A percentile compares a stretch with the other conserved stretches of the same genome.
Evolutionary conservation across 371 early-diverging fungal genomes (phyloP).

Genomic region (Mortierella sp.): DNA sequence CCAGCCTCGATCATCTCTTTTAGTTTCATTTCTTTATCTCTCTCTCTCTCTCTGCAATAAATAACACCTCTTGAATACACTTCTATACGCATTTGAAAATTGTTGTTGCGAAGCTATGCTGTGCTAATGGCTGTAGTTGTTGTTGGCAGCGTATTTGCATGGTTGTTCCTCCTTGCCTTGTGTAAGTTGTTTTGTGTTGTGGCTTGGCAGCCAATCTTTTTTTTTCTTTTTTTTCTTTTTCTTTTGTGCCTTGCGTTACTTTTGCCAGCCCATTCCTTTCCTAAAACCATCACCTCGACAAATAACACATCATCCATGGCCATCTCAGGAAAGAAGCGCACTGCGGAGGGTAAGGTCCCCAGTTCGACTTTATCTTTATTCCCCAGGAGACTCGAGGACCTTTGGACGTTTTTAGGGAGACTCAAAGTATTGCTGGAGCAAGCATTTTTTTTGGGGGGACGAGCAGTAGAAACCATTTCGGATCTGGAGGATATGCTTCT

Average conservation of each 20-base stretch:
- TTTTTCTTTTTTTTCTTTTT: conserved; percentile 19
- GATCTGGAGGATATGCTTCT: too few relatives aligned
- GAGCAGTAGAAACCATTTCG: too few relatives aligned
- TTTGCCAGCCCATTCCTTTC: background rate
- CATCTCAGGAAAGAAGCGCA: conserved; percentile 42
- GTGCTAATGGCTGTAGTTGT: background rate
- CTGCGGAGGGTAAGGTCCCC: conserved; percentile 27
- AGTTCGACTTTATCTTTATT: background rate
- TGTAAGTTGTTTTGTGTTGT: background rate
- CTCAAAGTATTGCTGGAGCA: too few relatives aligned
- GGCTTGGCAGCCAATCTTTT: background rate
- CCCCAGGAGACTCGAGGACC: too few relatives aligned
- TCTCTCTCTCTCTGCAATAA: background rate
- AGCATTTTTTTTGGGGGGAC: too few relatives aligned
- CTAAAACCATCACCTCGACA: background rate
- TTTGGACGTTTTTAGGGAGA: background rate
- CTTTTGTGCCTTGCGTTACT: background rate
- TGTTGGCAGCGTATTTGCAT: background rate
- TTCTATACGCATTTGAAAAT: background rate
- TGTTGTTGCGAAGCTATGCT: background rate
- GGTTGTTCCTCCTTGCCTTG: background rate
- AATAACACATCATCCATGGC: conserved; percentile 14
- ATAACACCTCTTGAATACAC: background rate
- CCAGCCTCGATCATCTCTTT: conserved; percentile 44
- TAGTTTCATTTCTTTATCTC: conserved; percentile 16